A percentile compares a stretch with the other conserved stretches of the same genome.
Evolutionary conservation across 2,329 filamentous ascomycete species (phyloP).

Genomic region (Mariannaea elegans): DNA sequence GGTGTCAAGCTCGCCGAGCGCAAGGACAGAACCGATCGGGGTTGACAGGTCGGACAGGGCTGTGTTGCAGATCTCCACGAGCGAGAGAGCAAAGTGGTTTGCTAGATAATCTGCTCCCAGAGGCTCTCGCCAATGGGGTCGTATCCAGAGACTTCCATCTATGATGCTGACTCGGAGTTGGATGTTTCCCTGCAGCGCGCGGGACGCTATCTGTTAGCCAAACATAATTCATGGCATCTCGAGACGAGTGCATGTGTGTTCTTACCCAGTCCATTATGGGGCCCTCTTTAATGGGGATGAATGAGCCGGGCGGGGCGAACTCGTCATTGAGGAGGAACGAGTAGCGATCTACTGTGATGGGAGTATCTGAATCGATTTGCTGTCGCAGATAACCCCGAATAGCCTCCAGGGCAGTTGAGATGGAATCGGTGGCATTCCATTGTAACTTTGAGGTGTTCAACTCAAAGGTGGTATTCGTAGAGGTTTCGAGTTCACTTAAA

Average conservation of each 20-base stretch:
- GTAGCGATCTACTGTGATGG: conserved; percentile 12
- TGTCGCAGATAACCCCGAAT: conserved; percentile 27
- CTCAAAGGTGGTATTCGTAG: conserved; percentile 28
- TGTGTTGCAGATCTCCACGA: conserved; percentile 37
- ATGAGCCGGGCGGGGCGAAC: conserved; percentile 22
- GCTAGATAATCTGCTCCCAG: conserved; percentile 35
- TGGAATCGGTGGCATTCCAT: conserved; percentile 28
- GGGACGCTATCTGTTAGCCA: conserved; percentile 15
- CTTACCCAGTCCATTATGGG: conserved; percentile 34
- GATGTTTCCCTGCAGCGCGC: conserved; percentile 30
- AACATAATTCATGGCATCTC: not conserved
- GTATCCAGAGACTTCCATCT: conserved; percentile 31
- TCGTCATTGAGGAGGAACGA: conserved; percentile 37
- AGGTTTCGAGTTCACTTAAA: conserved; percentile 24
- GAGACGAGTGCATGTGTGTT: not conserved
- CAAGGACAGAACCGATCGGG: conserved; percentile 27
- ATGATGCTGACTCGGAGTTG: conserved; percentile 33
- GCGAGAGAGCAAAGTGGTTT: conserved; percentile 33
- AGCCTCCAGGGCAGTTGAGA: conserved; percentile 29
- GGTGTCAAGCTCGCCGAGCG: conserved; percentile 31
- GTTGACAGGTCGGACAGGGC: conserved; percentile 23
- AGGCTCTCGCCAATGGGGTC: conserved; percentile 35
- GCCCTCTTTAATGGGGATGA: conserved; percentile 22
- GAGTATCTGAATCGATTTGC: conserved; percentile 18
- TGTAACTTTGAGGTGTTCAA: conserved; percentile 34